phyloP scores from a whole-genome alignment of 2,329 filamentous ascomycete species.

The Calonectria ilicicola region DNA sequence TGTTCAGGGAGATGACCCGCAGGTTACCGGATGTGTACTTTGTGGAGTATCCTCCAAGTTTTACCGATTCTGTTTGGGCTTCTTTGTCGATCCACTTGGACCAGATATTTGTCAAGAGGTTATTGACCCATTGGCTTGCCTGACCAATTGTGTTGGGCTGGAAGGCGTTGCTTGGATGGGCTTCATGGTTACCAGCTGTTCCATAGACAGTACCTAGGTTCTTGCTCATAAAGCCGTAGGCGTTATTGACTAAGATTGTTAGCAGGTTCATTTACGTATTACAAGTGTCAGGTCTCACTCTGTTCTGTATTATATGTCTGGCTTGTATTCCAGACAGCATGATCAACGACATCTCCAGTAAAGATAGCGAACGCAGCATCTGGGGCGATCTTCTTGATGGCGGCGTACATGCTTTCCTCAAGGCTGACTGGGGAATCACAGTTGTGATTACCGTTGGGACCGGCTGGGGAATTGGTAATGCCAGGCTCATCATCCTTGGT shows the following conservation, averaged over 20 bases:
- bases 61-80: constrained; percentile 45
- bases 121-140: constrained; percentile 65
- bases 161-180: constrained; percentile 64
- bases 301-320: constrained; percentile 45
- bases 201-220: constrained; percentile 61
- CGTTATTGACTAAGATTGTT: constrained; percentile 52
- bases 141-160: constrained; percentile 54
- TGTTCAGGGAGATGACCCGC: constrained; percentile 70
- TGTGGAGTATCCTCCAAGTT: constrained; percentile 63
- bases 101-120: constrained; percentile 61
- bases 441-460: constrained; percentile 63
- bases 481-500: constrained; percentile 60
- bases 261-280: neutral
- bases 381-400: constrained; percentile 59
- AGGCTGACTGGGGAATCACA: constrained; percentile 65
- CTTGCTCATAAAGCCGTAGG: constrained; percentile 60
- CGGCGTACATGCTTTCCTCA: constrained; percentile 66
- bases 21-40: constrained; percentile 59
- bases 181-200: constrained; percentile 69
- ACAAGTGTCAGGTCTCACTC: constrained; percentile 38
- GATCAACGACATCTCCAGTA: constrained; percentile 70
- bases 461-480: constrained; percentile 61
- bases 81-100: constrained; percentile 57
- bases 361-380: constrained; percentile 67
- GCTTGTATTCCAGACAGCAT: constrained; percentile 61